phyloP scores from a whole-genome alignment of 352 stramenopile genomes.

The Pilasporangium apinafurcum region DNA sequence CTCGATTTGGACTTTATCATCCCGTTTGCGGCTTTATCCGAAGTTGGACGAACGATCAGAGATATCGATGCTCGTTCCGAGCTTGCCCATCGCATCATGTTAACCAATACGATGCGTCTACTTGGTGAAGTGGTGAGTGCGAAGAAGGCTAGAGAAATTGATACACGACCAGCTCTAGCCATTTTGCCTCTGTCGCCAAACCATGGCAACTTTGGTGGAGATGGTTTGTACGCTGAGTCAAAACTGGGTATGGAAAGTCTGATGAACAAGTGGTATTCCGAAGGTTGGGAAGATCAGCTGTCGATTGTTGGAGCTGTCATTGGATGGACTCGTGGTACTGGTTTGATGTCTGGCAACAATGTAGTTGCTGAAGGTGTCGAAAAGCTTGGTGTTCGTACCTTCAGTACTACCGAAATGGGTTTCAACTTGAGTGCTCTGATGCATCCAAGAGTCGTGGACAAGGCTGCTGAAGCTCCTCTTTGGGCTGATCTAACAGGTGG shows the following conservation, averaged over 20 bases:
- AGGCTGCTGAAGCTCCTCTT: slow-evolving; percentile 60
- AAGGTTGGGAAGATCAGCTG: slow-evolving; percentile 84
- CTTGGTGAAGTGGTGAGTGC: slow-evolving; percentile 70
- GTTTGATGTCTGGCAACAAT: slow-evolving; percentile 88
- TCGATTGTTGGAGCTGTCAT: slow-evolving; percentile 82
- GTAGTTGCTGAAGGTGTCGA: slow-evolving; percentile 77
- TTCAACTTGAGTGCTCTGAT: slow-evolving; percentile 84
- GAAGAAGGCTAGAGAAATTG: slow-evolving; percentile 67
- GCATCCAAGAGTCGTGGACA: slow-evolving; percentile 72
- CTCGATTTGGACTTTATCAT: slow-evolving; percentile 85
- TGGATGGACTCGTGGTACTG: slow-evolving; percentile 82
- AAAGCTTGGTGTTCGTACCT: slow-evolving; percentile 76
- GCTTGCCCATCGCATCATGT: slow-evolving; percentile 82
- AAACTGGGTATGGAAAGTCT: slow-evolving; percentile 85
- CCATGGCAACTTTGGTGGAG: slow-evolving; percentile 81
- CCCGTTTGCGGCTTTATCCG: slow-evolving; percentile 81
- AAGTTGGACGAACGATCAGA: slow-evolving; percentile 69
- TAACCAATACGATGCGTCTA: slow-evolving; percentile 82
- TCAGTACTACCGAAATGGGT: slow-evolving; percentile 84
- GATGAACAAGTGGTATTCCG: slow-evolving; percentile 83
- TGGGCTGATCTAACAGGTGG: slow-evolving; percentile 79
- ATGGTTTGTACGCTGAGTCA: slow-evolving; percentile 85
- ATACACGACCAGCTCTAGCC: slow-evolving; percentile 65
- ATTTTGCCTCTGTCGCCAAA: slow-evolving; percentile 83
- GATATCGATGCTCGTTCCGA: slow-evolving; percentile 78